These are phyloP conservation scores for Epichloe bromicola DNA, from an alignment of 2,329 filamentous ascomycete species.

Conservation along the genomic window DNA sequence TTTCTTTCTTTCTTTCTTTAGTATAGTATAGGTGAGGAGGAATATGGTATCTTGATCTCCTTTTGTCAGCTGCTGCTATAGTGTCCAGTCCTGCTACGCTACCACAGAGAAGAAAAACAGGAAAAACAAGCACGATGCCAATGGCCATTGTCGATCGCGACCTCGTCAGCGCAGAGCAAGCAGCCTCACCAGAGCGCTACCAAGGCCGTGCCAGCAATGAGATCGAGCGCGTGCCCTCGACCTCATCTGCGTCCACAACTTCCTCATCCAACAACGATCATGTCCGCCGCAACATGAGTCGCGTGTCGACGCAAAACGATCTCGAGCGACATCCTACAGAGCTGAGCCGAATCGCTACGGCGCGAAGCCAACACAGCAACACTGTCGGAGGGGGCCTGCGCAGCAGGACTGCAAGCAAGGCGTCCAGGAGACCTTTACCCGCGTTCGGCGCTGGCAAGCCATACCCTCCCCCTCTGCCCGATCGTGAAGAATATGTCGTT, in stretches of 20 bases:
- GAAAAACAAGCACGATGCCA: slow-evolving; percentile 15
- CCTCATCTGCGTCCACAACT: slow-evolving; percentile 36
- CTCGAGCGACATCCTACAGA: slow-evolving; percentile 58
- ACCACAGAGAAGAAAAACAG: background rate
- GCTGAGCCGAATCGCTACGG: slow-evolving; percentile 58
- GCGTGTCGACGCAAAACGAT: slow-evolving; percentile 51
- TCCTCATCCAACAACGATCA: slow-evolving; percentile 29
- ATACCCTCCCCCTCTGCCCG: slow-evolving; percentile 57
- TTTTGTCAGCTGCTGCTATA: no score
- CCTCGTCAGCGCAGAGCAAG: slow-evolving; percentile 39
- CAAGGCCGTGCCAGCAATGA: slow-evolving; percentile 32
- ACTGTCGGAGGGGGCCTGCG: slow-evolving; percentile 48
- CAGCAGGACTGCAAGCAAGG: slow-evolving; percentile 27
- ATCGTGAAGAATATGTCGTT: slow-evolving; percentile 65
- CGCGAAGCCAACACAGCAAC: slow-evolving; percentile 53
- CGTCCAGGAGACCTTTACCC: slow-evolving; percentile 48
- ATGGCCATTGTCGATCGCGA: slow-evolving; percentile 43
- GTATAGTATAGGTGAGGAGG: background rate
- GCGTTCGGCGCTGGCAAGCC: slow-evolving; percentile 62
- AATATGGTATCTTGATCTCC: no score
- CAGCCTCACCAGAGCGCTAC: slow-evolving; percentile 32
- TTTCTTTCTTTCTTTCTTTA: no score
- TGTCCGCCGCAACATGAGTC: slow-evolving; percentile 36
- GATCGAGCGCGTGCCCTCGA: slow-evolving; percentile 47
- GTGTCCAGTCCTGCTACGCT: background rate